These are phyloP conservation scores for Shiraia sp. DNA, from an alignment of 2,329 filamentous ascomycete species.

Conservation along the genomic window DNA sequence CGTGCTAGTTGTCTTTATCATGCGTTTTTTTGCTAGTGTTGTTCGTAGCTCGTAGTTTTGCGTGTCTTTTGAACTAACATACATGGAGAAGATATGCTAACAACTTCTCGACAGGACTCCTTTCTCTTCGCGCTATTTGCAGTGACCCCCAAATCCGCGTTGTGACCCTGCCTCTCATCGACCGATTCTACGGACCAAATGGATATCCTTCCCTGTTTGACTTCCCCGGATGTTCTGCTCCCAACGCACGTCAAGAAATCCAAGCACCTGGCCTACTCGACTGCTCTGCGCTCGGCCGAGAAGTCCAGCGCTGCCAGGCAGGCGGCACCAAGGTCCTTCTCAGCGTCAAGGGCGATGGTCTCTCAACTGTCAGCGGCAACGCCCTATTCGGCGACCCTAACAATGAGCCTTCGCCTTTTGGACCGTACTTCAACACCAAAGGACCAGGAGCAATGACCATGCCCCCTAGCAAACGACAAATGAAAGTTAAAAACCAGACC, in stretches of 20 bases:
- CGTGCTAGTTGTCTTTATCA: too few relatives aligned
- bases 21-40: too few relatives aligned
- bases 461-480: not conserved
- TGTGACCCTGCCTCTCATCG: conserved; percentile 42
- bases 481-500: too few relatives aligned
- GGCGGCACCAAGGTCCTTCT: conserved; percentile 48
- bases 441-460: not conserved
- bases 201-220: conserved; percentile 38
- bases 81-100: too few relatives aligned
- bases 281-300: conserved; percentile 43
- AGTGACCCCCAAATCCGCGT: conserved; percentile 41
- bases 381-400: conserved; percentile 19
- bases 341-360: conserved; percentile 38
- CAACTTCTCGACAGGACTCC: conserved; percentile 20
- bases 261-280: conserved; percentile 45
- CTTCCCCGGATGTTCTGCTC: conserved; percentile 41
- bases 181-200: conserved; percentile 35
- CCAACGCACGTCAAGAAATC: conserved; percentile 34
- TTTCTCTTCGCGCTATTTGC: conserved; percentile 38
- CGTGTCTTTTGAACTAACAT: too few relatives aligned
- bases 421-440: conserved; percentile 3
- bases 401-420: conserved; percentile 8
- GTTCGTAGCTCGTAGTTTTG: too few relatives aligned
- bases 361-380: conserved; percentile 22
- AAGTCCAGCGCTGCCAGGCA: conserved; percentile 43